Evolutionary conservation across 352 stramenopile genomes (phyloP), one percentile per base, ranked within the genome.

Genomic region (Phytophthora tentaculata): DNA sequence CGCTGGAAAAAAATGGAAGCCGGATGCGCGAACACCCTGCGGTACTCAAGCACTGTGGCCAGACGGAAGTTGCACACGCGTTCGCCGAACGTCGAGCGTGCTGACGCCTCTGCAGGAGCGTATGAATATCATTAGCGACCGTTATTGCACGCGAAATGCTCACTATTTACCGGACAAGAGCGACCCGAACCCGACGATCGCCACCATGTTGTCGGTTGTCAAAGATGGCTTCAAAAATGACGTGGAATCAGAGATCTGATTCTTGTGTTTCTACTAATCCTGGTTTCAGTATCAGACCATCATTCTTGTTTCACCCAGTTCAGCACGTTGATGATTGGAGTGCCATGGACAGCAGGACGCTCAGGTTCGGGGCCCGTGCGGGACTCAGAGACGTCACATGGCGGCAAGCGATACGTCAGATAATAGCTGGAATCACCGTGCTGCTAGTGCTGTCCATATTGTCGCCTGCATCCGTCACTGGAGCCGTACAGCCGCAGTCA

Each of bases 1-100:
- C 90, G 80, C 67, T 97, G 71, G 69, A 98, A 98, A 74, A 98
- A 98, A 56, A 98, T 96, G 13, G 93, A 97, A 47, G 93, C 91
- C 1, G 92, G 89, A 64, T 98, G 93, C 32, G 81, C 83, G 77
- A 98, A 98, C 49, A 98, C 88, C 44, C 94, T 88, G 26, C 91
- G 89, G 71, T 92, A 97, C 77, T 93, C 74, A 13, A 72, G 70
- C 51, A 98, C 85, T 22, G 80, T 71, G 20, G 81, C 94, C 14
- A 98, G 70, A 26, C 92, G 90, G 73, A 98, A 98, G 79, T 97
- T 91, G 47, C 70, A 55, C 32, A 98, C 75, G 23, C 83, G 69
- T 3, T 91, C 86, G 37, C 84, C 83, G 28, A 98, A 98, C 26
- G 94, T 98, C 49, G 86, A 86, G 44, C 89, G 81, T 41, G 90